These are phyloP conservation scores for Euptelea pleiosperma DNA, from an alignment of 164 flowering plant genomes.

Conservation along the genomic window DNA sequence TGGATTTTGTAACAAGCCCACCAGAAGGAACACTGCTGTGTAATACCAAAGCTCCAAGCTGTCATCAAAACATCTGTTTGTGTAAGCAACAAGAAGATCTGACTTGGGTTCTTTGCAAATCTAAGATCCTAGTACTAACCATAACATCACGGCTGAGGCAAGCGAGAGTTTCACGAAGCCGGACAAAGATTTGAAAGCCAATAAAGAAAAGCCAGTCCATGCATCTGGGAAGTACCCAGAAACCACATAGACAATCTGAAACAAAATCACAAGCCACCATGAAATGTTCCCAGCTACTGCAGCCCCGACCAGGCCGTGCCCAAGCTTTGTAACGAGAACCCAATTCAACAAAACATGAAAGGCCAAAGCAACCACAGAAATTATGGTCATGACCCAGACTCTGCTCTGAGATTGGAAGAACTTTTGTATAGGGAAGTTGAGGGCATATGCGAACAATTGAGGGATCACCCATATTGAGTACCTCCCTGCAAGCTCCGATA, in stretches of 20 bases:
- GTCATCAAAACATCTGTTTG: constrained; percentile 9
- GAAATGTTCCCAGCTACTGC: constrained; percentile 45
- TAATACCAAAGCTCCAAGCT: constrained; percentile 50
- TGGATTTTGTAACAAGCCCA: constrained; percentile 26
- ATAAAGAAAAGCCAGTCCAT: constrained; percentile 47
- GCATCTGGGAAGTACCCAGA: constrained; percentile 41
- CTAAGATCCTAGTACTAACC: constrained; percentile 34
- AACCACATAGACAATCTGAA: constrained; percentile 36
- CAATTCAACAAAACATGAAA: constrained; percentile 41
- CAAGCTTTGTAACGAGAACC: constrained; percentile 36
- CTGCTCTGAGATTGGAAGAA: constrained; percentile 54
- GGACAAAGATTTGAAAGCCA: constrained; percentile 36
- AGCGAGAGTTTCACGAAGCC: constrained; percentile 47
- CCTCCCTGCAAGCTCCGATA: constrained; percentile 43
- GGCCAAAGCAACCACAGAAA: constrained; percentile 26
- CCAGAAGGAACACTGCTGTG: constrained; percentile 32
- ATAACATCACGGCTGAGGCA: constrained; percentile 58
- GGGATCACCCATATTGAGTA: constrained; percentile 44
- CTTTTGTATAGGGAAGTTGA: constrained; percentile 50
- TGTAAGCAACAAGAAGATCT: neutral
- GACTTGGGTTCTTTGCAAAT: too few relatives aligned
- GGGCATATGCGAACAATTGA: constrained; percentile 46
- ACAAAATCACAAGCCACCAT: constrained; percentile 42
- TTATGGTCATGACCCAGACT: constrained; percentile 46
- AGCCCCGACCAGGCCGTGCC: constrained; percentile 40